Evolutionary conservation across 2,329 filamentous ascomycete genomes (phyloP), one percentile per base, ranked within the genome.

Genomic region (Sporothrix curviconia): DNA sequence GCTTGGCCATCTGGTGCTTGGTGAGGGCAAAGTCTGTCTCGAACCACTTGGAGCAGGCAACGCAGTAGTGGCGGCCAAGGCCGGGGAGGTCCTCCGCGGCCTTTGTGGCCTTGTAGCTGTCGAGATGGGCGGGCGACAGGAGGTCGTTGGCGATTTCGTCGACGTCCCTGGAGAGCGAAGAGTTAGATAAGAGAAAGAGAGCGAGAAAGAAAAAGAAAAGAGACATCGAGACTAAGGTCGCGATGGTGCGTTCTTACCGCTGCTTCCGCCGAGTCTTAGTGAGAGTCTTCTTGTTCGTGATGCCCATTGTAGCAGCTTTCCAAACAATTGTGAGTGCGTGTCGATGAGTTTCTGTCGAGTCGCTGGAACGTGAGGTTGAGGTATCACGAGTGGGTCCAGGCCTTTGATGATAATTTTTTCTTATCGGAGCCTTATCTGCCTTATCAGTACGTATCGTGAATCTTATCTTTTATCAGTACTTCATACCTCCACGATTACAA

Each of bases 11-110:
- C 58, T 79, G 78, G 73, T 99, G 94, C 28, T 82, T 78, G 36
- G 80, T 77, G 58, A 95, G 76, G 65, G 89, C 95, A 65, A 81
- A 72, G 64, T 94, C 88, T 51, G 85, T 87, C 71, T 97, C 92
- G 71, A 95, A 97, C 87, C 90, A 97, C 76, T 95, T 97, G 62
- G 94, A 87, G 72, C 94, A 99, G 72, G 96, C 89, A 15, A 87
- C 78, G 72, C 94, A 99, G 73, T 96, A 97, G 70, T 86, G 86
- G 65, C 84, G 80, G 25, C 94, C 94, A 50, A 96, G 78, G 0
- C 85, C 92, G 3, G 94, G 94, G 36, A 96, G 79, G 67, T 97
- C 94, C 69, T 97, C 92, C 22, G 81, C 75, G 6, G 87, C 83
- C 69, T 96, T 95, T 43, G 85, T 83, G 51, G 84, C 81, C 69